phyloP scores from a whole-genome alignment of 2,329 filamentous ascomycete species.

The Ceratocystis diversiconidia region DNA sequence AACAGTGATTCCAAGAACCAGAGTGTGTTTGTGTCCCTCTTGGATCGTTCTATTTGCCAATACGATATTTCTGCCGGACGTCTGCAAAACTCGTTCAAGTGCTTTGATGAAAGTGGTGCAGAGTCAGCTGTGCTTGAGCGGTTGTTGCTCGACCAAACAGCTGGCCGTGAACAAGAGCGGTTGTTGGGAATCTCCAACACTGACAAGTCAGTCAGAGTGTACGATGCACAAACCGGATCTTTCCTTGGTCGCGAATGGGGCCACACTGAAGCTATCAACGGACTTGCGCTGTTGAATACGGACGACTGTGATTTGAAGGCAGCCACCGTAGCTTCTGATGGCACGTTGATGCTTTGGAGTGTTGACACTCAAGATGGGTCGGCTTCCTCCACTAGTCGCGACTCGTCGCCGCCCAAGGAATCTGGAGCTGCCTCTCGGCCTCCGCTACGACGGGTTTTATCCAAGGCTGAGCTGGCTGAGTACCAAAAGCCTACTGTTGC shows the following conservation, averaged over 20 bases:
- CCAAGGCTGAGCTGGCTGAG: conserved; percentile 72
- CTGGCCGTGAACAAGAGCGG: conserved; percentile 43
- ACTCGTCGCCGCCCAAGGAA: conserved; percentile 41
- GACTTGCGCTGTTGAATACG: conserved; percentile 56
- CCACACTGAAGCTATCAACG: conserved; percentile 86
- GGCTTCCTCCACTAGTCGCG: conserved; percentile 32
- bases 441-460: conserved; percentile 72
- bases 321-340: conserved; percentile 64
- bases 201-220: conserved; percentile 87
- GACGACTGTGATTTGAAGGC: conserved; percentile 42
- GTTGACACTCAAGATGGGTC: conserved; percentile 33
- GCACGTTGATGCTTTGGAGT: conserved; percentile 70
- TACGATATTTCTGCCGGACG: conserved; percentile 55
- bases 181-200: conserved; percentile 83
- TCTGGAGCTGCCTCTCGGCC: conserved; percentile 39
- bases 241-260: conserved; percentile 86
- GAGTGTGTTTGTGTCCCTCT: conserved; percentile 40
- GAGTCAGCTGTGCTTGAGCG: conserved; percentile 77
- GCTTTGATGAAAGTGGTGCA: conserved; percentile 61
- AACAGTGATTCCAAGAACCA: conserved; percentile 42
- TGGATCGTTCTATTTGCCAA: conserved; percentile 46
- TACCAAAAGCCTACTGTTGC: conserved; percentile 40
- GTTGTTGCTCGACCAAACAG: conserved; percentile 48
- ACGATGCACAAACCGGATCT: conserved; percentile 60
- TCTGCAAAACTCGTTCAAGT: conserved; percentile 61